These are phyloP conservation scores for Pestalotiopsis sp. DNA, from an alignment of 2,329 filamentous ascomycete genomes.

Conservation along the genomic window DNA sequence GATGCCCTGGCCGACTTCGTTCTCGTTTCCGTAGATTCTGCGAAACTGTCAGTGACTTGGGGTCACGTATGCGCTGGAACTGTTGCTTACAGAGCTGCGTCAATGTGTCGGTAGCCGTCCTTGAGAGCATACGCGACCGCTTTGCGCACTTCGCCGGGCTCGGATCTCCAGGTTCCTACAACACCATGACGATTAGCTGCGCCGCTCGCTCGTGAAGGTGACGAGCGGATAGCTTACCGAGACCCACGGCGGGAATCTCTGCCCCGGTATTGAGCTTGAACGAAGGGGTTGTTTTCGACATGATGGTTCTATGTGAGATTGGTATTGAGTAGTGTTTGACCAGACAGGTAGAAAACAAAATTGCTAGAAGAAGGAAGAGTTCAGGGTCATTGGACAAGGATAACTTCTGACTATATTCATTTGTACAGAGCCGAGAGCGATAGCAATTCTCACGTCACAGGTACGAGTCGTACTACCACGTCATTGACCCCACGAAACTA, in stretches of 20 bases:
- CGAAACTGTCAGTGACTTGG: neutral
- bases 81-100: slow-evolving; percentile 44
- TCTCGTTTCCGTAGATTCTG: slow-evolving; percentile 52
- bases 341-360: neutral
- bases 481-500: neutral
- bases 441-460: neutral
- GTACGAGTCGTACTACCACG: neutral
- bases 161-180: slow-evolving; percentile 31
- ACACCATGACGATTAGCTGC: neutral
- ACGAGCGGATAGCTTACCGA: slow-evolving; percentile 28
- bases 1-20: slow-evolving; percentile 38
- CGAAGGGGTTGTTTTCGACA: neutral
- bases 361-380: neutral
- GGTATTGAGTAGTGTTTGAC: neutral
- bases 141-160: slow-evolving; percentile 15
- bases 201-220: neutral
- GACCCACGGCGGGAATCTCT: slow-evolving; percentile 31
- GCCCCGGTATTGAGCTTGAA: slow-evolving; percentile 33
- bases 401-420: neutral
- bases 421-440: neutral
- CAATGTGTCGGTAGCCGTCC: slow-evolving; percentile 53
- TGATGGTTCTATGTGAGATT: neutral
- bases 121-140: slow-evolving; percentile 36
- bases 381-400: neutral
- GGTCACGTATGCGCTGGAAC: neutral